These are phyloP conservation scores for Sordariomycetes sp. DNA, from an alignment of 2,329 filamentous ascomycete genomes.

Conservation along the genomic window DNA sequence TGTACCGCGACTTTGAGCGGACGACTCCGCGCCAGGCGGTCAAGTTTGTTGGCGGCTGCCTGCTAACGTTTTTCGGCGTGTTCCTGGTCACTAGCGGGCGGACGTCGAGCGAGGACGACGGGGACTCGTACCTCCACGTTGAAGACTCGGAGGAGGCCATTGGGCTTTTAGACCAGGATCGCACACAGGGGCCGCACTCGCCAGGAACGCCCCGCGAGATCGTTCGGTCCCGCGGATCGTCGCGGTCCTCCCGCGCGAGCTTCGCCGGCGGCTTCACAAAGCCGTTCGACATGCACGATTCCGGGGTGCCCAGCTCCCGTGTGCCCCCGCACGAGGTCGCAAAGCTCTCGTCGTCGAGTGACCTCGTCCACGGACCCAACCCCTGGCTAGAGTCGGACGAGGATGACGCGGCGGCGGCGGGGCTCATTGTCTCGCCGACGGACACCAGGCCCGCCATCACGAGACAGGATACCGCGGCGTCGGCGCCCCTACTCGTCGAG, in stretches of 20 bases:
- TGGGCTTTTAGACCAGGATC: constrained; percentile 40
- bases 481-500: constrained; percentile 8
- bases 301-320: constrained; percentile 21
- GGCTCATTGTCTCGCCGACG: constrained; percentile 6
- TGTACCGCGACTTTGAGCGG: constrained; percentile 91
- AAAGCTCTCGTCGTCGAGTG: constrained; percentile 1
- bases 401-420: constrained; percentile 15
- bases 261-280: constrained; percentile 24
- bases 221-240: constrained; percentile 24
- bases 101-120: constrained; percentile 39
- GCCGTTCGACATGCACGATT: constrained; percentile 19
- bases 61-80: constrained; percentile 90
- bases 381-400: constrained; percentile 20
- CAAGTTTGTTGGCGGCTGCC: constrained; percentile 84
- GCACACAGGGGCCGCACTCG: constrained; percentile 6
- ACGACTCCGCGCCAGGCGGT: constrained; percentile 57
- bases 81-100: constrained; percentile 90
- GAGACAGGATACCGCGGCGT: constrained; percentile 8
- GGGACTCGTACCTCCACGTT: constrained; percentile 32
- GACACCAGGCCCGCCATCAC: not conserved
- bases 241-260: constrained; percentile 26
- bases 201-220: constrained; percentile 1
- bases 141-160: constrained; percentile 53
- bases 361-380: constrained; percentile 8
- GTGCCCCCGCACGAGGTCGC: constrained; percentile 8